Evolutionary conservation across 2,329 filamentous ascomycete genomes (phyloP).

Genomic region (Achaetomium macrosporum): DNA sequence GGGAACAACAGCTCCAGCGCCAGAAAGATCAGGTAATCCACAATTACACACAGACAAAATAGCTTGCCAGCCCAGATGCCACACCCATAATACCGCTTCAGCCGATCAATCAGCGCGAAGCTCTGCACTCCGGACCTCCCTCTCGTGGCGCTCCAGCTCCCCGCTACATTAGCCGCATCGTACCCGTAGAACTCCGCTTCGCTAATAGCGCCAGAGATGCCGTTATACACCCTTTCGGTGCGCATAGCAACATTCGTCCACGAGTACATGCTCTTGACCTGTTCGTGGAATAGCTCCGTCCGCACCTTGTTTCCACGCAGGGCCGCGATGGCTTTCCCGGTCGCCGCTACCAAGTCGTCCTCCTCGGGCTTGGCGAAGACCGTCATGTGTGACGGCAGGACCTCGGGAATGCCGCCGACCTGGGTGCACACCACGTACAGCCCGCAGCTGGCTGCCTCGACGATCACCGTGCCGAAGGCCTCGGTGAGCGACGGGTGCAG

Average conservation of each 20-base stretch:
- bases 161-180: constrained; percentile 50
- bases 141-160: constrained; percentile 63
- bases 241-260: constrained; percentile 94
- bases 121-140: constrained; percentile 67
- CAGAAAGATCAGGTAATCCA: constrained; percentile 88
- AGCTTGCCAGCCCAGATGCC: constrained; percentile 98
- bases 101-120: constrained; percentile 85
- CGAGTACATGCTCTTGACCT: constrained; percentile 97
- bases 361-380: constrained; percentile 96
- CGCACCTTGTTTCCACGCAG: constrained; percentile 80
- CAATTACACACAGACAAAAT: constrained; percentile 88
- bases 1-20: constrained; percentile 85
- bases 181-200: constrained; percentile 87
- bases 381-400: constrained; percentile 93
- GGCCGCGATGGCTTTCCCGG: constrained; percentile 79
- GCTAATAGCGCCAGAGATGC: constrained; percentile 78
- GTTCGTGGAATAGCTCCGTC: constrained; percentile 91
- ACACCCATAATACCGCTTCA: constrained; percentile 96
- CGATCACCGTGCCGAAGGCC: constrained; percentile 95
- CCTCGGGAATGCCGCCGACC: constrained; percentile 94
- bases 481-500: constrained; percentile 92
- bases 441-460: constrained; percentile 92
- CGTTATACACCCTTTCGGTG: constrained; percentile 91
- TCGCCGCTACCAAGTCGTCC: constrained; percentile 86
- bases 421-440: constrained; percentile 95